Base-by-base conservation (phyloP, 139 green algal species). In the Coccomyxa sp. region DNA sequence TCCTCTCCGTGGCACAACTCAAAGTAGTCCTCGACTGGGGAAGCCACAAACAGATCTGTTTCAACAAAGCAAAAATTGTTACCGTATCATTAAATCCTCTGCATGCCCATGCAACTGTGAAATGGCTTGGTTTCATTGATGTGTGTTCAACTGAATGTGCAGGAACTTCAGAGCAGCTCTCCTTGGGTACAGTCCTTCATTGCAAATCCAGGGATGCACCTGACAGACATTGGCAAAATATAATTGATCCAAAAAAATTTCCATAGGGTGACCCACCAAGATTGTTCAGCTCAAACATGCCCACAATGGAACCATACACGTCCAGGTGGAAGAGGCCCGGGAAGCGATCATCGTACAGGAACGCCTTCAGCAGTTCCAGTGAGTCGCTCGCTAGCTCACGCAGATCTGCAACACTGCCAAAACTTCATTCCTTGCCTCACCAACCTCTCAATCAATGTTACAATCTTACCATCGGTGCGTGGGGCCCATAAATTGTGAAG, bases 201-300 rank as follows among this genome's bases (percentile, higher is more conserved):
- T 51, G 38, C 38, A 51, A 51, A 51, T 51, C 38, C 38, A 51
- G 38, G 3, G 38, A 51, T 51, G 38, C 38, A 51, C 38, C 38
- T 51, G 38, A 51, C 38, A 51, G 38, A 7, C 38, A 51, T 51
- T 51, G 38, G 38, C 38, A 51, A 51, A 7, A 7, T 51, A 51
- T 7, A 51, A 51, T 11, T 51, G 38, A 51, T 51, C 38, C 38
- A 51, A 7, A 51, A 51, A 3, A 7, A 7, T 51, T 7, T 51
- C 38, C 38, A 51, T 51, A 51, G 38, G 38, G 9, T 21, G 30
- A 32, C 82, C 30, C 15, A 87, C 84, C 90, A 25, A 99, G 87
- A 90, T 99, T 99, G 91, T 99, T 99, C 13, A 98, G 88, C 91
- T 99, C 96, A 90, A 98, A 98, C 94, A 99, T 97, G 81, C 96